Percentiles rank a stretch among this genome's conserved stretches.
Evolutionary conservation across 2,329 filamentous ascomycete genomes (phyloP).

Genomic region (Thielaviopsis populi): DNA sequence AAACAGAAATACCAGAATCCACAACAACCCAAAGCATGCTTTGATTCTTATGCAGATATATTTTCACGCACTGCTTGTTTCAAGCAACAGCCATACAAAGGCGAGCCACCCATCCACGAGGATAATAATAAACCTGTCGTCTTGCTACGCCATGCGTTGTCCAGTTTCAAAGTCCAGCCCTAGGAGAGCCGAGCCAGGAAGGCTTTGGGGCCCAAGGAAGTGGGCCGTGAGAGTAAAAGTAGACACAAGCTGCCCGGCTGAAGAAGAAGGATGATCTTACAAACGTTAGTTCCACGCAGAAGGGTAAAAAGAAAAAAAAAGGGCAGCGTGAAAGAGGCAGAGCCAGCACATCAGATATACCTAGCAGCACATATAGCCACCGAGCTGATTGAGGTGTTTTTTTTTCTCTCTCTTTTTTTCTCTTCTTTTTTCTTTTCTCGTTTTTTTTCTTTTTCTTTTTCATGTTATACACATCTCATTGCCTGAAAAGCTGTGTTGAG

Average conservation of each 20-base stretch:
- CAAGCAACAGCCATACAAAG: neutral
- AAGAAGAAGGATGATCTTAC: neutral
- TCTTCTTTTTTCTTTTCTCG: neutral
- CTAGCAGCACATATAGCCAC: neutral
- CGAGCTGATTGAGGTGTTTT: neutral
- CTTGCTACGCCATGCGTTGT: slow-evolving; percentile 3
- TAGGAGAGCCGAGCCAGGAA: neutral
- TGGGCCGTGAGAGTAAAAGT: neutral
- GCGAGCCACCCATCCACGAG: neutral
- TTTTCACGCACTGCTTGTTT: neutral
- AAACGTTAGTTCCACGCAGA: too few relatives aligned
- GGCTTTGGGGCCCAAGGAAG: neutral
- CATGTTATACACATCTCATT: neutral
- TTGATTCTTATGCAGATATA: neutral
- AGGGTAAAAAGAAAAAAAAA: too few relatives aligned
- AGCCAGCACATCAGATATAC: neutral
- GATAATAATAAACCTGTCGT: neutral
- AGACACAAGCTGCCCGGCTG: neutral
- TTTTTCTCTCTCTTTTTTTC: neutral
- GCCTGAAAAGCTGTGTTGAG: neutral
- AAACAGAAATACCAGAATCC: neutral
- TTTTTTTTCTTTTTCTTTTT: neutral
- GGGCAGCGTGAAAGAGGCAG: neutral
- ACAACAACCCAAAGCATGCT: neutral
- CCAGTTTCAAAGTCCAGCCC: neutral